Evolutionary conservation across 345 rosid species (phyloP), one percentile per base, ranked within the genome.

Genomic region (Passiflora organensis): DNA sequence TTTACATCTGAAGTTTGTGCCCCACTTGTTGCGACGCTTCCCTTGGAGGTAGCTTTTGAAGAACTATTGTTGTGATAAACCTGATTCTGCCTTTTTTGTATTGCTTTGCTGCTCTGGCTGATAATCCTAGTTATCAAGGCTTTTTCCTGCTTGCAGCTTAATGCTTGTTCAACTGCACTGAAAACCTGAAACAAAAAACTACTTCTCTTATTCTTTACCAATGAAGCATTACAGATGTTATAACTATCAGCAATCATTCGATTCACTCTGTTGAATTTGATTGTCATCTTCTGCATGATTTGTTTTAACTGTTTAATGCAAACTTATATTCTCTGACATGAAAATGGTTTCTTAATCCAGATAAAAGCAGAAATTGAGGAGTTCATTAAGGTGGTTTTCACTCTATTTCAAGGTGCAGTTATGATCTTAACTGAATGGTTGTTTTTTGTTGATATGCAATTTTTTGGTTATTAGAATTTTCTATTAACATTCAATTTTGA

Each of bases 1-100:
- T 62, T 88, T 44, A 77, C 83, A 20, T 71, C 95, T 17, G 96
- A 88, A 67, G 67, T 68, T 16, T 80, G 84, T 55, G 95, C 96
- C 65, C 95, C 95, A 18, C 95, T 91, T 59, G 81, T 91, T 58
- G 96, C 94, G 60, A 81, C 94, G 37, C 95, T 91, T 70, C 91
- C 96, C 60, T 65, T 86, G 71, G 98, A 88, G 98, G 98, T 91
- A 80, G 59, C 25, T 37, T 65, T 20, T 43, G 32, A 41, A 53
- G 58, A 34, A 36, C 73, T 43, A 14, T 14, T 68, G 34, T 38
- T 6, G 18, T 36, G 20, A 15, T 23, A 24, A 28, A 53, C 8
- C 21, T 51, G 9, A 21, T 19, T 60, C 6, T 51, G 50, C 42
- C 48, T 37, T 36, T 58, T 52, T 11, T 43, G 34, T 56, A 6